A percentile compares a stretch with the other conserved stretches of the same genome.
Conservation (phyloP, 306 rosid genomes). For the Quercus ilex region DNA sequence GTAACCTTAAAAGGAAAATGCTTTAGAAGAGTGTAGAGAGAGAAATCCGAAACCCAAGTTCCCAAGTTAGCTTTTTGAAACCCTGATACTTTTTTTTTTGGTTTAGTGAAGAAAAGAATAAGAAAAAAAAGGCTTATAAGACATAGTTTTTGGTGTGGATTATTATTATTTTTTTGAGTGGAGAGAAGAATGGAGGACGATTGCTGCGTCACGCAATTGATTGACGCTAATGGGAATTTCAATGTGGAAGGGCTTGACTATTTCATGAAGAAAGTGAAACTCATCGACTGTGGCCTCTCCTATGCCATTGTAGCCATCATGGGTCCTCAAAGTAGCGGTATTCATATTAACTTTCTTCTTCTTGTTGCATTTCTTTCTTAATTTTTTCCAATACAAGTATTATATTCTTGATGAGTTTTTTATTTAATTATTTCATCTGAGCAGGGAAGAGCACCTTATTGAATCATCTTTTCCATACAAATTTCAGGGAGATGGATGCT, state of each 20-base stretch:
- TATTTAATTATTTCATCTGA: neutral
- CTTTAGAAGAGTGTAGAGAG: no score
- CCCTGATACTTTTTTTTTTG: no score
- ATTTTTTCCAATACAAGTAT: neutral
- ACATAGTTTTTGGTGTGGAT: no score
- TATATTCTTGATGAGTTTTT: no score
- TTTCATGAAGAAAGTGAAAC: slow-evolving; percentile 43
- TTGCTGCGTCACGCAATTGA: slow-evolving; percentile 65
- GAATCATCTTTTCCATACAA: slow-evolving; percentile 80
- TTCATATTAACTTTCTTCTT: neutral
- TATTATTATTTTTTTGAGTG: no score
- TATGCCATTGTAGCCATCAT: slow-evolving; percentile 87
- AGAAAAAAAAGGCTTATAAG: no score
- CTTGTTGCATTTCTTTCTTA: neutral
- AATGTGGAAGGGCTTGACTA: slow-evolving; percentile 56
- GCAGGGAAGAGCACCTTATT: slow-evolving; percentile 91
- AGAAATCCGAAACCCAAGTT: no score
- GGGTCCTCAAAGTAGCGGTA: slow-evolving; percentile 99
- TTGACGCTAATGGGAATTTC: slow-evolving; percentile 69
- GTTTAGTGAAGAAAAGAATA: no score
- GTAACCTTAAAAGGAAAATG: no score
- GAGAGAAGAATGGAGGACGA: slow-evolving; percentile 30
- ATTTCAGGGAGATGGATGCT: slow-evolving; percentile 94
- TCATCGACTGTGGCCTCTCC: slow-evolving; percentile 65
- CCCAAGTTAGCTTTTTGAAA: no score